Conservation (phyloP, 768 basidiomycete species). For the Hygrocybe coccinea region DNA sequence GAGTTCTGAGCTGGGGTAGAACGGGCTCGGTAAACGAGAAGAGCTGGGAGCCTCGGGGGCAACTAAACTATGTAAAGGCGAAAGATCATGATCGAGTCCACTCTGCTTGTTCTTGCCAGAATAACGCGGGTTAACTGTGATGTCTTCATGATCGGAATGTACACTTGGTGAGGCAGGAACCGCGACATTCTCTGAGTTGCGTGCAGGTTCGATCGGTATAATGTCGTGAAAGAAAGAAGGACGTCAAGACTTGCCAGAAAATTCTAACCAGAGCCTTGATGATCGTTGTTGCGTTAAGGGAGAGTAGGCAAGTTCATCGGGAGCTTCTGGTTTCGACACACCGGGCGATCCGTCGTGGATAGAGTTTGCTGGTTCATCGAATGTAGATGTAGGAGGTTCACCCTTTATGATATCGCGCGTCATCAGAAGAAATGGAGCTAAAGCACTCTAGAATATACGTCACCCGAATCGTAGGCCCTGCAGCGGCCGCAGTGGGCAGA, state of each 20-base stretch:
- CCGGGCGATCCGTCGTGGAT: background rate
- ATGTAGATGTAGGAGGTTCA: too few species aligned
- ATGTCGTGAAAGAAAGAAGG: background rate
- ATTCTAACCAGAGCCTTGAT: background rate
- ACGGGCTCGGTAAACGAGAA: too few species aligned
- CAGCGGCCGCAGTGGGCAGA: too few species aligned
- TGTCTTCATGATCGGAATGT: background rate
- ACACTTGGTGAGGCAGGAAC: background rate
- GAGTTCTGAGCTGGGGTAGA: too few species aligned
- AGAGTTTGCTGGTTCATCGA: too few species aligned
- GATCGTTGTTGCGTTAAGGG: background rate
- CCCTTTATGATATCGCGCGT: too few species aligned
- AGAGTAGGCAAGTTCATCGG: background rate
- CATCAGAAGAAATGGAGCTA: background rate
- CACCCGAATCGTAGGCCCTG: background rate
- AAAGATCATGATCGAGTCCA: background rate
- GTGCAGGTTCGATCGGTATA: too few species aligned
- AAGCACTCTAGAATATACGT: background rate
- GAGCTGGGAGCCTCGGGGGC: background rate
- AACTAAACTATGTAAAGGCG: background rate
- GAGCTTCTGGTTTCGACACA: background rate
- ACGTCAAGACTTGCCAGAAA: background rate
- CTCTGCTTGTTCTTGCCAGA: too few species aligned
- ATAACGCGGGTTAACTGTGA: background rate
- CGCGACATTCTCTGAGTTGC: background rate